Evolutionary conservation across 2,329 filamentous ascomycete genomes (phyloP).

Genomic region (Sporothrix schenckii): DNA sequence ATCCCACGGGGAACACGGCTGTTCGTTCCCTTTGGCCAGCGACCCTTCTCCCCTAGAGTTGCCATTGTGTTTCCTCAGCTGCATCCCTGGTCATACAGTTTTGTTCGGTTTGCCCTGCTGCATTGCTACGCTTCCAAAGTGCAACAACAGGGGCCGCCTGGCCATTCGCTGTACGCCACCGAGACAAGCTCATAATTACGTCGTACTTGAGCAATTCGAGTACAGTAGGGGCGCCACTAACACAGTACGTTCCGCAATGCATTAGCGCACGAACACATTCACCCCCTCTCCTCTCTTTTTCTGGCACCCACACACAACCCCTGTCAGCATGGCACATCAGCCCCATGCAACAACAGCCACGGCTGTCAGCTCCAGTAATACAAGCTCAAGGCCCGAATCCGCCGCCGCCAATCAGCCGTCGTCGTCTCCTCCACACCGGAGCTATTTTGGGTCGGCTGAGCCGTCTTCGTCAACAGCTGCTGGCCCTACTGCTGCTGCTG

Average conservation of each 20-base stretch:
- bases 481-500: not conserved
- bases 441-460: slow-evolving; percentile 16
- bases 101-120: not conserved
- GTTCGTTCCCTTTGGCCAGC: slow-evolving; percentile 20
- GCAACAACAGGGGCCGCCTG: not conserved
- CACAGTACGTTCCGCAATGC: slow-evolving; percentile 25
- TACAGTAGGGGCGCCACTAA: not conserved
- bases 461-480: slow-evolving; percentile 42
- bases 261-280: slow-evolving; percentile 18
- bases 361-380: slow-evolving; percentile 21
- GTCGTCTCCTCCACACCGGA: slow-evolving; percentile 41
- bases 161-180: slow-evolving; percentile 19
- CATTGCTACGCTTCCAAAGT: not conserved
- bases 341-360: slow-evolving; percentile 4
- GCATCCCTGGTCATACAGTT: not conserved
- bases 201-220: not conserved
- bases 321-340: slow-evolving; percentile 21
- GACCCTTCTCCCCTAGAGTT: not conserved
- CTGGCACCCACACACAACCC: not conserved
- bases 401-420: slow-evolving; percentile 46
- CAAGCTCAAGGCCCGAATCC: slow-evolving; percentile 29
- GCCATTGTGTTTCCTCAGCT: not conserved
- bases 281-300: not conserved
- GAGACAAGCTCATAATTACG: slow-evolving; percentile 1
- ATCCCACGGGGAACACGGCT: slow-evolving; percentile 27